These are phyloP conservation scores for Lachancea fermentati DNA, from an alignment of 805 yeast genomes.

Conservation along the genomic window DNA sequence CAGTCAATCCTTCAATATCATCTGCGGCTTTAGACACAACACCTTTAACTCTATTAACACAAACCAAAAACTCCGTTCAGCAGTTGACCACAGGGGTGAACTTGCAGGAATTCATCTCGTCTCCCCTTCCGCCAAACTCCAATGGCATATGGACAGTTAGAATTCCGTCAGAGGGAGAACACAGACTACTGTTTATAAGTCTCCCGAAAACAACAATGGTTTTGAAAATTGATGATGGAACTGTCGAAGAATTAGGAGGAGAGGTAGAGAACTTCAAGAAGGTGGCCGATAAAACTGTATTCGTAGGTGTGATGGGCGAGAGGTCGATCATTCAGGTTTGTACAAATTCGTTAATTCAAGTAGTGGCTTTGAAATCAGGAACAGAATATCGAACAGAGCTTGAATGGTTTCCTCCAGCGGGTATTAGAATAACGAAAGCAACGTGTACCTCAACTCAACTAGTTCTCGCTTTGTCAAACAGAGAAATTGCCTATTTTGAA, in stretches of 20 bases:
- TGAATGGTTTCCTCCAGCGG: constrained; percentile 84
- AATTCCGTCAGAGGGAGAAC: constrained; percentile 27
- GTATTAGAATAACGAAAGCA: constrained; percentile 55
- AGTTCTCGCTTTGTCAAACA: constrained; percentile 62
- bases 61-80: constrained; percentile 36
- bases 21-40: constrained; percentile 31
- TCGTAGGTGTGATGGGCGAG: constrained; percentile 61
- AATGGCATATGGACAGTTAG: constrained; percentile 60
- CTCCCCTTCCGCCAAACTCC: constrained; percentile 68
- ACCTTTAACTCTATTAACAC: constrained; percentile 26
- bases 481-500: constrained; percentile 80
- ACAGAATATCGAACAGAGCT: constrained; percentile 30
- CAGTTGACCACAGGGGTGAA: constrained; percentile 51
- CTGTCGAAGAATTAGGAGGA: constrained; percentile 68
- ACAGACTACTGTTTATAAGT: constrained; percentile 22
- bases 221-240: constrained; percentile 34
- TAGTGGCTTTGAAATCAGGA: constrained; percentile 26
- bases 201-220: constrained; percentile 22
- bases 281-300: constrained; percentile 53
- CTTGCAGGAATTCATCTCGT: constrained; percentile 57
- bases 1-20: constrained; percentile 48
- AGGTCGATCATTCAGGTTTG: constrained; percentile 68
- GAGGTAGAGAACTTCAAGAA: constrained; percentile 68
- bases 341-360: constrained; percentile 60
- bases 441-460: constrained; percentile 64